These are phyloP conservation scores for Syzygium aqueum DNA, from an alignment of 345 rosid species.

Conservation along the genomic window DNA sequence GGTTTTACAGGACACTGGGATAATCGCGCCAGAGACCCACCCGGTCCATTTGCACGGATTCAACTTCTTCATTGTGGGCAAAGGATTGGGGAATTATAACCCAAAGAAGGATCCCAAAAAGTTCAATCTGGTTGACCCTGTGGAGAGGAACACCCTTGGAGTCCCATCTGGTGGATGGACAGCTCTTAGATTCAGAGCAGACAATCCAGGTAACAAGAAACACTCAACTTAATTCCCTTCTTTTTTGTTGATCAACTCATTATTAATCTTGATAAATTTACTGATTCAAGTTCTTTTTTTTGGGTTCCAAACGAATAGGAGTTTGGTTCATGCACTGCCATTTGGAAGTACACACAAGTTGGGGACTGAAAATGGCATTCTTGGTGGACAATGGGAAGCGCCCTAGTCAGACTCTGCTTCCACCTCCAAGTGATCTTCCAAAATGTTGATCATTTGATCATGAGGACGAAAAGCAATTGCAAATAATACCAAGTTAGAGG, in stretches of 20 bases:
- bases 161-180: constrained; percentile 75
- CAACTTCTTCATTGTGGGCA: constrained; percentile 26
- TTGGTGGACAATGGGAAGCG: constrained; percentile 30
- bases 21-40: constrained; percentile 26
- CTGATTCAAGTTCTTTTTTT: background rate
- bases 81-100: constrained; percentile 23
- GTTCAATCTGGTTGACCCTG: constrained; percentile 63
- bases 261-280: background rate
- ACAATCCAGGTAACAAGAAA: constrained; percentile 52
- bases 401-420: constrained; percentile 19
- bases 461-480: background rate
- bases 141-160: constrained; percentile 69
- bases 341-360: constrained; percentile 31
- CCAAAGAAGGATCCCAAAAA: constrained; percentile 18
- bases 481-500: background rate
- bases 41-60: constrained; percentile 33
- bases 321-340: constrained; percentile 38
- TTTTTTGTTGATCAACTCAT: background rate
- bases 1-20: constrained; percentile 33
- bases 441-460: constrained; percentile 1
- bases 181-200: constrained; percentile 64
- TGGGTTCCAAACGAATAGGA: constrained; percentile 6
- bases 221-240: background rate
- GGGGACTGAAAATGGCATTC: constrained; percentile 39
- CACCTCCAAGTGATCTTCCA: constrained; percentile 31